Base-by-base conservation (phyloP, 768 basidiomycete genomes). In the Pisolithus microcarpus region DNA sequence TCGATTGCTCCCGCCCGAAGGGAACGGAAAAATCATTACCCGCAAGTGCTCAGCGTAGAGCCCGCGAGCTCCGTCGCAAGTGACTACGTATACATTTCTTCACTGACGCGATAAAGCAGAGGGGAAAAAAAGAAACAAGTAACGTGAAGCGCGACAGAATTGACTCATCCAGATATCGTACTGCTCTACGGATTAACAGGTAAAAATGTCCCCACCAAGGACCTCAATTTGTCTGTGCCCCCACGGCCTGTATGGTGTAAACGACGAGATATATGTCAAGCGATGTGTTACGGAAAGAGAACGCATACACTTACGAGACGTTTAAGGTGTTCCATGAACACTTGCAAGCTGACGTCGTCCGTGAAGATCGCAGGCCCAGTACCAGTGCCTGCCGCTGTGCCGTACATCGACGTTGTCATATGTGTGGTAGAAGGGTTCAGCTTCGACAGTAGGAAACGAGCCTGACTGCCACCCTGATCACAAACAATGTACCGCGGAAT, bases 281-380 rank as follows among this genome's bases (percentile, higher is more conserved):
- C 53, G 18, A 7, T 24, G 23, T 3, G 23, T 5, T 24, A 5
- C 23, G 5, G 23, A 24, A 24, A 4, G 49, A 36, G 21, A 28
- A 31, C 40, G 18, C 28, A 37, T 49, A 26, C 6, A 72, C 84
- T 62, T 59, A 86, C 93, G 74, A 97, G 70, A 62, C 92, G 84
- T 68, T 95, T 96, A 70, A 97, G 73, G 72, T 94, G 90, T 63
- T 96, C 94, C 93, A 93, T 94, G 75, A 96, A 95, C 50, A 94
- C 88, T 68, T 94, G 91, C 70, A 97, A 78, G 65, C 91, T 96
- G 55, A 98, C 95, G 68, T 99, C 95, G 65, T 98, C 96, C 51
- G 96, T 99, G 7, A 30, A 30, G 3, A 7, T 30, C 28, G 7
- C 6, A 30, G 8, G 28, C 4, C 28, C 28, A 30, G 28, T 30